Conservation (phyloP, 2,329 filamentous ascomycete genomes). For the Trichoderma brevicompactum region DNA sequence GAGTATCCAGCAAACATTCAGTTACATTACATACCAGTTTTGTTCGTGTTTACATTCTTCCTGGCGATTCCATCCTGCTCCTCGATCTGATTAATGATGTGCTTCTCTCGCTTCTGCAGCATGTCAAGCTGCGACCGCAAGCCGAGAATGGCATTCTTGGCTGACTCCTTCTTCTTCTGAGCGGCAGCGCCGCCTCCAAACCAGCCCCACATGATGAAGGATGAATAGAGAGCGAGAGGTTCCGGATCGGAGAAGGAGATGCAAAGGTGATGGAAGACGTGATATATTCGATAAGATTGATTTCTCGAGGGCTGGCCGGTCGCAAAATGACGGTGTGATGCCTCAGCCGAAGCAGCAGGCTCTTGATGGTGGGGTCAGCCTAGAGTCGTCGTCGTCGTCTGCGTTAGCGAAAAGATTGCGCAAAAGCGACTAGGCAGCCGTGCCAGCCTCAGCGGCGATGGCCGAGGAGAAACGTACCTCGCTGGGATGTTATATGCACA, state of each 20-base stretch:
- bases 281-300: slow-evolving; percentile 1
- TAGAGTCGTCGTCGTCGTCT: slow-evolving; percentile 16
- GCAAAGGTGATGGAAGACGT: neutral
- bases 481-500: neutral
- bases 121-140: slow-evolving; percentile 91
- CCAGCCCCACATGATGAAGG: slow-evolving; percentile 74
- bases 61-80: slow-evolving; percentile 88
- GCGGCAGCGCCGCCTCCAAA: slow-evolving; percentile 77
- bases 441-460: neutral
- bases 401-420: slow-evolving; percentile 11
- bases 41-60: slow-evolving; percentile 86
- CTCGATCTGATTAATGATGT: slow-evolving; percentile 88
- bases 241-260: neutral
- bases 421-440: slow-evolving; percentile 23
- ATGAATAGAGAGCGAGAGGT: slow-evolving; percentile 18
- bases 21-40: slow-evolving; percentile 69
- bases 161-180: slow-evolving; percentile 87
- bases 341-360: slow-evolving; percentile 24
- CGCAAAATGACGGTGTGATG: slow-evolving; percentile 29
- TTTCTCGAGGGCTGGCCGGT: neutral
- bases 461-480: slow-evolving; percentile 3
- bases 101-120: slow-evolving; percentile 94
- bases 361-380: slow-evolving; percentile 29
- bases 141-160: slow-evolving; percentile 93
- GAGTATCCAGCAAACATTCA: neutral